phyloP scores from a whole-genome alignment of 2,329 filamentous ascomycete genomes.

The Tolypocladium tropicale region DNA sequence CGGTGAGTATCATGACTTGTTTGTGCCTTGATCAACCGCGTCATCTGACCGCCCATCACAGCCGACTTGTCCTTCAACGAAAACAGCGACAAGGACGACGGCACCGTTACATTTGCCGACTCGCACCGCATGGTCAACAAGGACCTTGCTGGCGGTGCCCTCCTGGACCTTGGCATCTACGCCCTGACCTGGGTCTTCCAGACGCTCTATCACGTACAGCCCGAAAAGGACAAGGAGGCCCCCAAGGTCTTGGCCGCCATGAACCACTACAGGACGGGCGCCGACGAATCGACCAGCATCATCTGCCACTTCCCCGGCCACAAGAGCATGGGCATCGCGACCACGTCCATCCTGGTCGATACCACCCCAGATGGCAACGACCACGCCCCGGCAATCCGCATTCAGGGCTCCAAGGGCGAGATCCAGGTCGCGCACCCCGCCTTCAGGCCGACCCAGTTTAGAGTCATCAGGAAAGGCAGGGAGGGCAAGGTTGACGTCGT shows the following conservation, averaged over 20 bases:
- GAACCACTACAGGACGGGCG: conserved; percentile 63
- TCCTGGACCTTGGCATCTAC: conserved; percentile 84
- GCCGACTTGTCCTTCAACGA: conserved; percentile 53
- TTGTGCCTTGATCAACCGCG: background rate
- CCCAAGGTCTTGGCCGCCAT: conserved; percentile 61
- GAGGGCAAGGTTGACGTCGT: conserved; percentile 38
- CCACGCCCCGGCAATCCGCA: conserved; percentile 58
- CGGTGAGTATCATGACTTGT: conserved; percentile 24
- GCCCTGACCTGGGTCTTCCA: conserved; percentile 87
- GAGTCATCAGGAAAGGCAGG: conserved; percentile 44
- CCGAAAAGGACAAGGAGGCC: conserved; percentile 53
- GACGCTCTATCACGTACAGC: conserved; percentile 72
- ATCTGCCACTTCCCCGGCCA: conserved; percentile 63
- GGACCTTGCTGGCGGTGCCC: conserved; percentile 70
- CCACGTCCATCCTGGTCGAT: conserved; percentile 52
- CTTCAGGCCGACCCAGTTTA: conserved; percentile 57
- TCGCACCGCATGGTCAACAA: conserved; percentile 71
- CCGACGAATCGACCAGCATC: conserved; percentile 70
- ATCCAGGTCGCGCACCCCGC: conserved; percentile 69
- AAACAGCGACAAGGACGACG: conserved; percentile 39
- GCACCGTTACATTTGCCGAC: conserved; percentile 44
- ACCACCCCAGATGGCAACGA: conserved; percentile 52
- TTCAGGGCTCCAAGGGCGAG: conserved; percentile 73
- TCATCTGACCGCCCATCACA: conserved; percentile 12
- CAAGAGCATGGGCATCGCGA: conserved; percentile 62